Evolutionary conservation across 257 asterid genomes (phyloP), one percentile per base, ranked within the genome.

Genomic region (Fraxinus excelsior): DNA sequence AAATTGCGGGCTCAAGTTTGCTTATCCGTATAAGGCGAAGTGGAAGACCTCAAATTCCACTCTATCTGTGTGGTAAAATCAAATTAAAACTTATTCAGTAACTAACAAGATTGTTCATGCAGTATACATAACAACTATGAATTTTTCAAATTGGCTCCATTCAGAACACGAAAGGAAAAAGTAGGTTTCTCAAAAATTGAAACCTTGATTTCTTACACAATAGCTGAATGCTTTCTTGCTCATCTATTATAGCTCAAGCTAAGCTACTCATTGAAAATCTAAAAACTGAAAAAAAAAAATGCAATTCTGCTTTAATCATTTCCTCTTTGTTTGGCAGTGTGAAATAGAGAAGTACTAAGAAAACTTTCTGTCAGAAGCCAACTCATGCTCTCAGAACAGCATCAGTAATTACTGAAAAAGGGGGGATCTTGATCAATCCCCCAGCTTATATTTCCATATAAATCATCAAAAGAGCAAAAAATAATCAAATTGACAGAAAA

Each of bases 21-120:
- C 72, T 67, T 25, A 37, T 34, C 23, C 28, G 38, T 12, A 56
- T 18, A 40, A 3, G 4, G 67, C 32, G 38, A 28, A 74, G 77
- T 35, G 56, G 51, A 49, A n/a, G 58, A 78, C 70, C 58, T 76
- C 78, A 71, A 70, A 74, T 29, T 76, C 74, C 73, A n/a, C 49
- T 74, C 71, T 35, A 77, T 10, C 65, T 71, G 51, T 68, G 32
- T 4, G 3, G 26, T 51, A 72, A 67, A 67, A 5, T 53, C 65
- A 7, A 38, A 69, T 5, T 46, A 67, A 49, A 19, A 44, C 42
- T 28, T 77, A 69, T 67, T 53, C 64, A 64, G 51, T 70, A 26
- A n/a, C 26, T 19, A 25, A 60, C 12, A 23, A 60, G 26, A 21
- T 21, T 2, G 67, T 23, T 25, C 67, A 0, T 5, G 62, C 23